phyloP scores from a whole-genome alignment of 2,329 filamentous ascomycete genomes.

The Aspergillus ibericus region DNA sequence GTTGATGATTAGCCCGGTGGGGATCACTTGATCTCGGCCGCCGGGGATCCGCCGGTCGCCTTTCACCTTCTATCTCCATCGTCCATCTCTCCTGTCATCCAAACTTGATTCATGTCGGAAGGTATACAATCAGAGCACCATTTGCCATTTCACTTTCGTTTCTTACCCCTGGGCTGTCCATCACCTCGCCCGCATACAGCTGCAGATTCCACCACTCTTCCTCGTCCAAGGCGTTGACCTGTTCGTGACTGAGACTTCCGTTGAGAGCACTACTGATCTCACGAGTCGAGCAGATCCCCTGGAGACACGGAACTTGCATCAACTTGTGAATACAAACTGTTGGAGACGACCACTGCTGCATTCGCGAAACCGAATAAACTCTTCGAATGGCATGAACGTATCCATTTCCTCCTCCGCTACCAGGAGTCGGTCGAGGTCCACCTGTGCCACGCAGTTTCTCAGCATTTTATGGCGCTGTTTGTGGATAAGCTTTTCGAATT shows the following conservation, averaged over 20 bases:
- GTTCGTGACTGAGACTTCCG: slow-evolving; percentile 4
- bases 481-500: slow-evolving; percentile 24
- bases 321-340: slow-evolving; percentile 27
- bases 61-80: too few relatives aligned
- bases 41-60: too few relatives aligned
- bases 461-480: neutral
- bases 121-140: slow-evolving; percentile 33
- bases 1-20: too few relatives aligned
- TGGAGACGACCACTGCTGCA: slow-evolving; percentile 16
- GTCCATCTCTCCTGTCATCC: too few relatives aligned
- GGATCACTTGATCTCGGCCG: too few relatives aligned
- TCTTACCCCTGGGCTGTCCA: slow-evolving; percentile 36
- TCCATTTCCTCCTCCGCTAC: slow-evolving; percentile 18
- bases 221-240: neutral
- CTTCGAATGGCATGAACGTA: slow-evolving; percentile 38
- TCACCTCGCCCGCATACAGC: slow-evolving; percentile 36
- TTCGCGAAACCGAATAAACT: slow-evolving; percentile 37
- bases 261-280: slow-evolving; percentile 24
- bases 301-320: slow-evolving; percentile 21
- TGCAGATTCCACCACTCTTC: slow-evolving; percentile 37
- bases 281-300: slow-evolving; percentile 16
- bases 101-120: too few relatives aligned
- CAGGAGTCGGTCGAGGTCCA: neutral
- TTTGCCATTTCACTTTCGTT: slow-evolving; percentile 45
- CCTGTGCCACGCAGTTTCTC: neutral